These are phyloP conservation scores for Xylariaceae sp. DNA, from an alignment of 2,329 filamentous ascomycete species.

Conservation along the genomic window DNA sequence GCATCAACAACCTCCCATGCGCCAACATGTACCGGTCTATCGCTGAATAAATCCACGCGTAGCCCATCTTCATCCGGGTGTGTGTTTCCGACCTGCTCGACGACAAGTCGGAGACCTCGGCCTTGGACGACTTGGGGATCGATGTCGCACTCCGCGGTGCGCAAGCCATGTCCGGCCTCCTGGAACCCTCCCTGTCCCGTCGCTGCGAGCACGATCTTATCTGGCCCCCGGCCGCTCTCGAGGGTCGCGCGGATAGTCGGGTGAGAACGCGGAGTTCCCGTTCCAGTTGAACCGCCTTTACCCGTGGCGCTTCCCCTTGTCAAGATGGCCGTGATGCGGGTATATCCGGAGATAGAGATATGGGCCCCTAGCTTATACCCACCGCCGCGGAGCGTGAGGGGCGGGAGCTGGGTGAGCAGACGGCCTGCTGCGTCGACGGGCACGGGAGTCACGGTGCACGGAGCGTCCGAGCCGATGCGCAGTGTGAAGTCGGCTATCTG, in stretches of 20 bases:
- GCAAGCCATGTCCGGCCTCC: slow-evolving; percentile 56
- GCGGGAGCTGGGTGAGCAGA: slow-evolving; percentile 54
- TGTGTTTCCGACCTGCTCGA: slow-evolving; percentile 65
- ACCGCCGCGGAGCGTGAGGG: slow-evolving; percentile 41
- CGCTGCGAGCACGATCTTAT: slow-evolving; percentile 57
- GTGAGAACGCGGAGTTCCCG: slow-evolving; percentile 23
- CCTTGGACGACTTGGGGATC: slow-evolving; percentile 52
- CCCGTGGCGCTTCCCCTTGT: slow-evolving; percentile 18
- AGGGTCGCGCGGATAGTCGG: slow-evolving; percentile 61
- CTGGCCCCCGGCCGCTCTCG: slow-evolving; percentile 65
- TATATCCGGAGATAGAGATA: slow-evolving; percentile 45
- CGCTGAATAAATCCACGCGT: slow-evolving; percentile 47
- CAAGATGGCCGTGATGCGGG: slow-evolving; percentile 53
- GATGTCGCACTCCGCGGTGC: slow-evolving; percentile 70
- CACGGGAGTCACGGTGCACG: slow-evolving; percentile 54
- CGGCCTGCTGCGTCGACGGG: slow-evolving; percentile 70
- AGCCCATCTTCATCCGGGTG: slow-evolving; percentile 37
- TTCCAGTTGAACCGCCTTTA: slow-evolving; percentile 25
- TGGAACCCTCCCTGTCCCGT: slow-evolving; percentile 67
- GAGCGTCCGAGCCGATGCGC: slow-evolving; percentile 60
- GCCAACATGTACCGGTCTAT: slow-evolving; percentile 40
- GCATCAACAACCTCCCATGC: slow-evolving; percentile 36
- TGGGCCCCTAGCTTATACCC: slow-evolving; percentile 35
- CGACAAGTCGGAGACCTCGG: slow-evolving; percentile 64
- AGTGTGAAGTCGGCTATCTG: slow-evolving; percentile 71